A percentile compares a stretch with the other conserved stretches of the same genome.
These are phyloP conservation scores for Cochlearia excelsa DNA, from an alignment of 345 rosid species.

Conservation along the genomic window DNA sequence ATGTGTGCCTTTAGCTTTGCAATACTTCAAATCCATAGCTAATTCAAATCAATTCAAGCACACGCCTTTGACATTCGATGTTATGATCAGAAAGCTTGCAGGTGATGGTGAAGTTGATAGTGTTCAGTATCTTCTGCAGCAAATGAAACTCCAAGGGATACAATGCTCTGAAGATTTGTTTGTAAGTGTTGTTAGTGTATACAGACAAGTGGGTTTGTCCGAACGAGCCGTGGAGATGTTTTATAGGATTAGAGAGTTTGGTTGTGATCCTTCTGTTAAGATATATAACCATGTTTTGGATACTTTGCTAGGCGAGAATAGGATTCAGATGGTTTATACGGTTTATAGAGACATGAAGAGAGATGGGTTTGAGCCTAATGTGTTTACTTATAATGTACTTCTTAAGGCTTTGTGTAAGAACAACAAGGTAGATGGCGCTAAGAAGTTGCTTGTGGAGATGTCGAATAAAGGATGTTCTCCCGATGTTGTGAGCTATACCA, in stretches of 20 bases:
- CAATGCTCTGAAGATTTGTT: conserved; percentile 63
- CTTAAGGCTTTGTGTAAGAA: conserved; percentile 88
- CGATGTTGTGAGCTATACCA: conserved; percentile 76
- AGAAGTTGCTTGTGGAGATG: conserved; percentile 74
- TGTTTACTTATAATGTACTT: conserved; percentile 74
- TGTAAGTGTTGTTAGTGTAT: conserved; percentile 53
- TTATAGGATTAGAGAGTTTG: conserved; percentile 72
- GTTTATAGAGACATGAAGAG: conserved; percentile 76
- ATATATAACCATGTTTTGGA: conserved; percentile 81
- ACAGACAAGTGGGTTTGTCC: conserved; percentile 45
- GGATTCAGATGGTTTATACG: conserved; percentile 63
- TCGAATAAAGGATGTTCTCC: conserved; percentile 62
- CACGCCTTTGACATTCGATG: conserved; percentile 58
- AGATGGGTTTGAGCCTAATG: conserved; percentile 76
- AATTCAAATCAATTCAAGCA: conserved; percentile 67
- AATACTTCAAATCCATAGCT: conserved; percentile 60
- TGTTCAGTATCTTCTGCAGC: conserved; percentile 82
- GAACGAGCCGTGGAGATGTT: conserved; percentile 81
- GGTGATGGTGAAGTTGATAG: conserved; percentile 48
- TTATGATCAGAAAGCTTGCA: conserved; percentile 66
- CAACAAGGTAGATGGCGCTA: conserved; percentile 65
- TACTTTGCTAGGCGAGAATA: conserved; percentile 63
- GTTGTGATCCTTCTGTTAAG: conserved; percentile 71
- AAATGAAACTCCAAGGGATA: conserved; percentile 84
- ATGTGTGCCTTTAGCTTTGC: conserved; percentile 45